Conservation (phyloP, 306 rosid species). For the Erythrophleum fordii region DNA sequence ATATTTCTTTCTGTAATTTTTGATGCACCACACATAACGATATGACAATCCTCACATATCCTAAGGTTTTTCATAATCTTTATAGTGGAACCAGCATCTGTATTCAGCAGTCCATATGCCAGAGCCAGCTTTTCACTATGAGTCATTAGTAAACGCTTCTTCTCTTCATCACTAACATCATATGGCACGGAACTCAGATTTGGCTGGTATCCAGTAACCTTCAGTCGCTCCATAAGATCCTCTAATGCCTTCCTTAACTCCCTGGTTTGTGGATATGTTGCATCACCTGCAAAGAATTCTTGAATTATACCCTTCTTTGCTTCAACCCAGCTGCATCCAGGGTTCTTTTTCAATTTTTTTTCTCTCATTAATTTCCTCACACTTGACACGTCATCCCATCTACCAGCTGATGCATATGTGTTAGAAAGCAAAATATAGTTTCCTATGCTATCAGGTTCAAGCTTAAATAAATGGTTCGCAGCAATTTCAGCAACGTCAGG, state of each 20-base stretch:
- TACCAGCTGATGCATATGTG: constrained; percentile 71
- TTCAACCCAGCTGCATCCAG: constrained; percentile 90
- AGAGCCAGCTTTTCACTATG: constrained; percentile 89
- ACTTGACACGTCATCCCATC: constrained; percentile 75
- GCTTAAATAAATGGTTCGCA: constrained; percentile 68
- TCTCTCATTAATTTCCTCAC: constrained; percentile 70
- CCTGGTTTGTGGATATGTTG: constrained; percentile 56
- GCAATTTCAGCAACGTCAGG: constrained; percentile 73
- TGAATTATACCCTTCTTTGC: constrained; percentile 60
- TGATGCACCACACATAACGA: constrained; percentile 71
- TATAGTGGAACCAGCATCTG: constrained; percentile 58
- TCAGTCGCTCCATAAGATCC: constrained; percentile 64
- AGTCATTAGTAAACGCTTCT: constrained; percentile 55
- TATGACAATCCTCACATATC: constrained; percentile 85
- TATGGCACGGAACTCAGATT: constrained; percentile 61
- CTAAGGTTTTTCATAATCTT: constrained; percentile 88
- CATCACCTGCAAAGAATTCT: constrained; percentile 70
- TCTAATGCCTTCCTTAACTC: constrained; percentile 61
- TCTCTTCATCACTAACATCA: constrained; percentile 59
- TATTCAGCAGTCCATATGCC: constrained; percentile 63
- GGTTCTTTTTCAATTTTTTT: constrained; percentile 63
- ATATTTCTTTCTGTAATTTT: constrained; percentile 68
- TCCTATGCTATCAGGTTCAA: constrained; percentile 73
- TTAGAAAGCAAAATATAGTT: constrained; percentile 76
- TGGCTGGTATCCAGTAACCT: constrained; percentile 63